These are phyloP conservation scores for Colletotrichum sp. DNA, from an alignment of 2,329 filamentous ascomycete species.

Conservation along the genomic window DNA sequence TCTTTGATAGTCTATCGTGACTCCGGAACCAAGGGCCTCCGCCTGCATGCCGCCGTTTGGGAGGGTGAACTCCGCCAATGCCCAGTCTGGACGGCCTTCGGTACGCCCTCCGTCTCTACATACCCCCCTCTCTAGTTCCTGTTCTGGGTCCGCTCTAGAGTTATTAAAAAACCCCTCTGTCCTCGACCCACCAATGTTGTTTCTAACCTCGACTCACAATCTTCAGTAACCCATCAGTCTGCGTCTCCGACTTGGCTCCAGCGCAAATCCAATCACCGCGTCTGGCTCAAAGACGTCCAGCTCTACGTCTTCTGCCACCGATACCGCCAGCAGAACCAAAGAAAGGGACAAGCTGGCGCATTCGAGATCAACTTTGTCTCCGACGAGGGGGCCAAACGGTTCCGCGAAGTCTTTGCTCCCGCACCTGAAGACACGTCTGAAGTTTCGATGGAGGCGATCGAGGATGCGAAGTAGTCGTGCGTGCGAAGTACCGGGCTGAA, in stretches of 20 bases:
- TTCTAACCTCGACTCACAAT: background rate
- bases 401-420: constrained; percentile 45
- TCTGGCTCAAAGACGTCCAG: constrained; percentile 60
- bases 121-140: background rate
- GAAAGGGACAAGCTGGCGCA: constrained; percentile 49
- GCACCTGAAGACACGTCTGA: background rate
- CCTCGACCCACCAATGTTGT: background rate
- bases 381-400: constrained; percentile 43
- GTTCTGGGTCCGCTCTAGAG: background rate
- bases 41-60: constrained; percentile 61
- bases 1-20: constrained; percentile 61
- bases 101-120: constrained; percentile 38
- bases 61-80: constrained; percentile 58
- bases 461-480: background rate
- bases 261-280: constrained; percentile 47
- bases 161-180: background rate
- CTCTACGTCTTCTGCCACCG: constrained; percentile 64
- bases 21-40: constrained; percentile 47
- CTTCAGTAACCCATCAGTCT: constrained; percentile 57
- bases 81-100: constrained; percentile 69
- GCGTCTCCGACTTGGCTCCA: constrained; percentile 55
- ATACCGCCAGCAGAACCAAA: constrained; percentile 58
- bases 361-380: constrained; percentile 58
- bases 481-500: background rate
- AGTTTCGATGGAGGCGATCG: background rate